Conservation (phyloP, 306 rosid genomes). For the Lagenaria siceraria region DNA sequence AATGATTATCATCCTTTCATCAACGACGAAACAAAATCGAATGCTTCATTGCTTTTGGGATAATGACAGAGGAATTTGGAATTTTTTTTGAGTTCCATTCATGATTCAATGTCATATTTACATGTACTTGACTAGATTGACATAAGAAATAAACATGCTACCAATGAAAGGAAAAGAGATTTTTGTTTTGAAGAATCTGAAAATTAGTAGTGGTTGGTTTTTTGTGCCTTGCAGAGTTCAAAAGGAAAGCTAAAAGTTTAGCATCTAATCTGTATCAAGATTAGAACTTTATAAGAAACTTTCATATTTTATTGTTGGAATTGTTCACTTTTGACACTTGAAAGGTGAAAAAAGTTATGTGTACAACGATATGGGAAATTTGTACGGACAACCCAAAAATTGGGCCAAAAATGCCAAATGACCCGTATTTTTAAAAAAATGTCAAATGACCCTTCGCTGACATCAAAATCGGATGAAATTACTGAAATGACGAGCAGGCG, state of each 20-base stretch:
- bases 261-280: neutral
- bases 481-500: too few relatives aligned
- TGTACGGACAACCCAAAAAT: too few relatives aligned
- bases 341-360: too few relatives aligned
- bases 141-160: neutral
- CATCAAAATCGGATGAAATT: too few relatives aligned
- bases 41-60: constrained; percentile 40
- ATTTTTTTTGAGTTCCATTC: neutral
- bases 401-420: too few relatives aligned
- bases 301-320: too few relatives aligned
- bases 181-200: too few relatives aligned
- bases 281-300: neutral
- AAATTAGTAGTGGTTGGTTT: neutral
- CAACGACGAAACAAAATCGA: constrained; percentile 20
- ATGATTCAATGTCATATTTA: neutral
- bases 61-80: neutral
- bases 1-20: constrained; percentile 62
- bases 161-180: neutral
- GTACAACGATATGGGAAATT: too few relatives aligned
- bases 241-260: neutral
- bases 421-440: too few relatives aligned
- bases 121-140: neutral
- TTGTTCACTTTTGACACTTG: too few relatives aligned
- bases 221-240: neutral
- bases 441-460: too few relatives aligned